Evolutionary conservation across 768 basidiomycete genomes (phyloP), one percentile per base, ranked within the genome.

Genomic region (Termitomyces sp.): DNA sequence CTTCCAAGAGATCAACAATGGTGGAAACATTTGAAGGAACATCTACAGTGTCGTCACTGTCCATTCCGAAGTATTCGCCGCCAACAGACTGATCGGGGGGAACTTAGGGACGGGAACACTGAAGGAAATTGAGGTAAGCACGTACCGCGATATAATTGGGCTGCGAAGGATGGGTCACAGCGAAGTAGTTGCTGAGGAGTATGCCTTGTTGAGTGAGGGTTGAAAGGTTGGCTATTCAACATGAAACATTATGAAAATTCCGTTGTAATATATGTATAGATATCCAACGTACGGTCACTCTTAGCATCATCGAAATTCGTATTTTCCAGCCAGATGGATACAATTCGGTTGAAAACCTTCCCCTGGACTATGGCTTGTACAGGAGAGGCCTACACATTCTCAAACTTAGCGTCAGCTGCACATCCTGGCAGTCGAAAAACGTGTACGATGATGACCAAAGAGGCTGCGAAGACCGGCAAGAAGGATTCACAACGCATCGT

Each of bases 1-100:
- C 68, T 31, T 86, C 85, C 38, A 86, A 68, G 15, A 86, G 72
- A 56, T 87, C 85, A 29, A 83, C 77, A 46, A 86, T 60, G 12
- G 79, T 82, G 5, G 83, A 81, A 7, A 83, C 68, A 60, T 83
- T 84, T 32, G 57, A 62, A 0, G 77, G 75, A 32, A 82, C 51
- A 18, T 60, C 50, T 54, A 66, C 63, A 36, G 68, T 62, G 53
- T 60, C 62, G 50, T 86, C 82, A 53, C 67, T 70, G 0, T 64
- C 66, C 11, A 56, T 63, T 78, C 70, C 27, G 78, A 84, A 42
- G 68, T 52, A 56, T 6, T 56, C 56, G 32, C 56, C 56, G 13
- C 56, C 46, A 6, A 48, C 50, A 20, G 55, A 39, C 55, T 56
- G 18, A 15, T 36, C 16, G 25, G 27, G 13, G 27, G 13, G n/a